phyloP scores from a whole-genome alignment of 306 rosid species.

The Spatholobus suberectus region DNA sequence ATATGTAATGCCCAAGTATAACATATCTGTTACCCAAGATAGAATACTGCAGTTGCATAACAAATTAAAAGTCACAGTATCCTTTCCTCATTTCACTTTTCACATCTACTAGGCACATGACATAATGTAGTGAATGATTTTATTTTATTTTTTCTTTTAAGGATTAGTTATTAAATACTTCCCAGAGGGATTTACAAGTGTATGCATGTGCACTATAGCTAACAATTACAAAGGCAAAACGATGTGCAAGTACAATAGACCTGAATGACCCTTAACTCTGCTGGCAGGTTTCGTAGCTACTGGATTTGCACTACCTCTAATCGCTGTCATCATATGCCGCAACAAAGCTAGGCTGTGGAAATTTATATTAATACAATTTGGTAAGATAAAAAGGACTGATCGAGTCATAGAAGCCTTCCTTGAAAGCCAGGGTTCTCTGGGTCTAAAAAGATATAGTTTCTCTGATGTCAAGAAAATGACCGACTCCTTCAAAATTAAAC shows the following conservation, averaged over 20 bases:
- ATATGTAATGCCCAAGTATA: neutral
- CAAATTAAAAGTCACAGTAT: neutral
- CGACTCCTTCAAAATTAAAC: conserved; percentile 47
- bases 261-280: neutral
- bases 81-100: neutral
- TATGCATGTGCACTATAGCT: no score
- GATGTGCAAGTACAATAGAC: neutral
- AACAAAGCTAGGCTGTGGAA: conserved; percentile 44
- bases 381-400: conserved; percentile 32
- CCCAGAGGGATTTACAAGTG: no score
- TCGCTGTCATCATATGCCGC: conserved; percentile 49
- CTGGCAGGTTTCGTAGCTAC: conserved; percentile 46
- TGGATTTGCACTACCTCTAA: conserved; percentile 52
- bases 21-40: neutral
- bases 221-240: no score
- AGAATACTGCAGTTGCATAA: neutral
- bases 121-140: neutral
- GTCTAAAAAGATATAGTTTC: conserved; percentile 45
- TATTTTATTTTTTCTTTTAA: no score
- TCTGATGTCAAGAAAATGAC: conserved; percentile 55
- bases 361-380: conserved; percentile 22
- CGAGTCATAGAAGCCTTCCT: conserved; percentile 47
- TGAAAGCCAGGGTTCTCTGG: conserved; percentile 42
- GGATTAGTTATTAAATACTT: no score
- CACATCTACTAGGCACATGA: neutral